A percentile compares a stretch with the other conserved stretches of the same genome.
These are phyloP conservation scores for Pseudohalonectria lignicola DNA, from an alignment of 2,329 filamentous ascomycete genomes.

Conservation along the genomic window DNA sequence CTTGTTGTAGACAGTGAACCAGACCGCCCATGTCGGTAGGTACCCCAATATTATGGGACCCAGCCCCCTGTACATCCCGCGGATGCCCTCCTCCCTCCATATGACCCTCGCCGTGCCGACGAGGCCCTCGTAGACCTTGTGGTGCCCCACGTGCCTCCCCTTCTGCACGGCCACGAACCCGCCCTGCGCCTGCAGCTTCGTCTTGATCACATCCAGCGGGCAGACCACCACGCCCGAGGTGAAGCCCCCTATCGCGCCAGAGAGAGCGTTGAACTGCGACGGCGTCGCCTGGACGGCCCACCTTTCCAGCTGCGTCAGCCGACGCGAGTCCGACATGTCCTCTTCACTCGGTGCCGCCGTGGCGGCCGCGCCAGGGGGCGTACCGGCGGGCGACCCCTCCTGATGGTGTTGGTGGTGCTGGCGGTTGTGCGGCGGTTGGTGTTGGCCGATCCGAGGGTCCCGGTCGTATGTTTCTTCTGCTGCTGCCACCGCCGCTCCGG, in stretches of 20 bases:
- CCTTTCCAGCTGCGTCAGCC: conserved; percentile 36
- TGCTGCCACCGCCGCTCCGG: too few species aligned
- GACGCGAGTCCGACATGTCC: conserved; percentile 13
- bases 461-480: too few species aligned
- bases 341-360: too few species aligned
- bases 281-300: conserved; percentile 48
- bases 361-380: too few species aligned
- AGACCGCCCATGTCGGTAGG: conserved; percentile 95
- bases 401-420: too few species aligned
- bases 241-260: conserved; percentile 81
- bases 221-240: conserved; percentile 92
- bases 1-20: conserved; percentile 92
- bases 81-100: conserved; percentile 76
- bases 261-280: conserved; percentile 67
- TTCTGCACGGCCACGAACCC: conserved; percentile 53
- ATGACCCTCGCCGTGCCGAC: conserved; percentile 79
- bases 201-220: conserved; percentile 97
- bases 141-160: conserved; percentile 35
- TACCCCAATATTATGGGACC: conserved; percentile 94
- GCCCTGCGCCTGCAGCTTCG: conserved; percentile 91
- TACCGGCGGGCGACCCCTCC: too few species aligned
- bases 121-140: conserved; percentile 70
- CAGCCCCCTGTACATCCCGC: conserved; percentile 85
- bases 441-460: not conserved
- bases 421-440: not conserved